Conservation (phyloP, 768 basidiomycete genomes). For the Tricholoma sp. region DNA sequence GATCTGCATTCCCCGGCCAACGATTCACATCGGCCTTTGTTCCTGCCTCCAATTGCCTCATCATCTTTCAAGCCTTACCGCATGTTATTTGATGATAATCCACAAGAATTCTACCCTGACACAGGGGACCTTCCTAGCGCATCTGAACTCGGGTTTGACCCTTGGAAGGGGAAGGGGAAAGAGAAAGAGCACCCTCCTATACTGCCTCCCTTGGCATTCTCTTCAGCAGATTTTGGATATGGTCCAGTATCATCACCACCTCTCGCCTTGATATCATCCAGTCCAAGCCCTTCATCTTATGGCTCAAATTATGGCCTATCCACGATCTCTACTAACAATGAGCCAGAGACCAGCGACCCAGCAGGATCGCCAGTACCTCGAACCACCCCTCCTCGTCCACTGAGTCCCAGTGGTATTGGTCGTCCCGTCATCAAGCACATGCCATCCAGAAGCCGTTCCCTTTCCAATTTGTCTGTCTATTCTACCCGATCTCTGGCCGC, state of each 20-base stretch:
- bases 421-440: slow-evolving; percentile 27
- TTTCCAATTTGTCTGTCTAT: slow-evolving; percentile 47
- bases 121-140: slow-evolving; percentile 1
- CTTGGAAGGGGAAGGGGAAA: slow-evolving; percentile 41
- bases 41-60: slow-evolving; percentile 23
- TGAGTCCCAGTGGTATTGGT: slow-evolving; percentile 11
- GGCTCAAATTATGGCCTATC: slow-evolving; percentile 17
- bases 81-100: slow-evolving; percentile 4
- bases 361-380: slow-evolving; percentile 8
- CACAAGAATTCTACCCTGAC: slow-evolving; percentile 13
- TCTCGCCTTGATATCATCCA: slow-evolving; percentile 28
- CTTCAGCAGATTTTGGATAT: slow-evolving; percentile 47
- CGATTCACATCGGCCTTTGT: slow-evolving; percentile 18
- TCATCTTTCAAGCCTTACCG: slow-evolving; percentile 14
- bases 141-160: slow-evolving; percentile 9
- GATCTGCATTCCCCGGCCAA: slow-evolving; percentile 18
- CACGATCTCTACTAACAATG: slow-evolving; percentile 7
- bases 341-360: slow-evolving; percentile 1
- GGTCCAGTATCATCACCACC: slow-evolving; percentile 35
- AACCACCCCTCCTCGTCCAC: slow-evolving; percentile 9
- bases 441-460: slow-evolving; percentile 48
- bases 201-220: slow-evolving; percentile 63
- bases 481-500: slow-evolving; percentile 39
- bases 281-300: slow-evolving; percentile 37
- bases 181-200: slow-evolving; percentile 58